phyloP scores from a whole-genome alignment of 345 rosid species.

The Cochlearia excelsa region DNA sequence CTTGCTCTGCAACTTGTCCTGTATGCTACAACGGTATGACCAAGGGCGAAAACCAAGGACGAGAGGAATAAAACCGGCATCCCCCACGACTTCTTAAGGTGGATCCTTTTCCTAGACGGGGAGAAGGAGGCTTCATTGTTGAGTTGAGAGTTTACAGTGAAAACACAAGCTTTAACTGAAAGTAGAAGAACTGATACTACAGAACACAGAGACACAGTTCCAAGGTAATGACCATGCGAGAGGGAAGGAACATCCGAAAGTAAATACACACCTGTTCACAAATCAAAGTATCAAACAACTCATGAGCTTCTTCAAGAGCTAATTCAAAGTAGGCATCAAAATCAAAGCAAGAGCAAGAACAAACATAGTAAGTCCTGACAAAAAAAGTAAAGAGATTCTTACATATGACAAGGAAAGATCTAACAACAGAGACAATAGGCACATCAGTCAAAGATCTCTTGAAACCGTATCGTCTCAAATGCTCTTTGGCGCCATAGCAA shows the following conservation, averaged over 20 bases:
- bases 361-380: too few species aligned
- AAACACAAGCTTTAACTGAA: conserved; percentile 77
- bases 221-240: conserved; percentile 86
- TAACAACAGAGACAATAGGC: conserved; percentile 74
- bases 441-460: conserved; percentile 77
- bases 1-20: conserved; percentile 93
- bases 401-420: conserved; percentile 81
- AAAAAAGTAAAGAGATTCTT: conserved; percentile 18
- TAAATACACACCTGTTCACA: conserved; percentile 69
- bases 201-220: conserved; percentile 78
- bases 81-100: conserved; percentile 94
- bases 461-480: conserved; percentile 60
- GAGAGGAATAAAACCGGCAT: conserved; percentile 97
- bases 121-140: conserved; percentile 45
- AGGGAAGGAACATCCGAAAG: conserved; percentile 68
- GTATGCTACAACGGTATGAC: conserved; percentile 83
- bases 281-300: not conserved
- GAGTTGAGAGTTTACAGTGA: conserved; percentile 71
- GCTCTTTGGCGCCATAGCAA: conserved; percentile 62
- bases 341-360: too few species aligned
- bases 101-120: conserved; percentile 44
- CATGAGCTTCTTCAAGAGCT: too few species aligned
- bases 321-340: too few species aligned
- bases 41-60: conserved; percentile 86
- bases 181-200: conserved; percentile 63